Percentiles rank a stretch among this genome's conserved stretches.
Evolutionary conservation across 768 basidiomycete genomes (phyloP).

Genomic region (Lactarius quietus): DNA sequence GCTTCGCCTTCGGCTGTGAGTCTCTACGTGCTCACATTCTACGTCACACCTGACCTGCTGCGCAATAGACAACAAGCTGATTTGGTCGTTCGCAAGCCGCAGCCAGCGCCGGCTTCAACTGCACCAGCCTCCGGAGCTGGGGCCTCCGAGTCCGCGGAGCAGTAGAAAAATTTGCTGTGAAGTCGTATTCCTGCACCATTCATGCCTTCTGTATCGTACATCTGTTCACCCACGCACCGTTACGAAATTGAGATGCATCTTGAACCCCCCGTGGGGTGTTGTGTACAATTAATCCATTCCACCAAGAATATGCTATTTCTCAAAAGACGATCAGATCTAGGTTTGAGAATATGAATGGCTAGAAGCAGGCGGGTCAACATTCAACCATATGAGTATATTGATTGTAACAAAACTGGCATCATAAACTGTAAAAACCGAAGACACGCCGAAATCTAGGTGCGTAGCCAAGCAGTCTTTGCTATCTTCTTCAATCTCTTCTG

Average conservation of each 20-base stretch:
- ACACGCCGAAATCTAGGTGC: slow-evolving; percentile 43
- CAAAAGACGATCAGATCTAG: not conserved
- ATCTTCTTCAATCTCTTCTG: slow-evolving; percentile 80
- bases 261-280: slow-evolving; percentile 3
- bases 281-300: slow-evolving; percentile 11
- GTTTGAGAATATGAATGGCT: not conserved
- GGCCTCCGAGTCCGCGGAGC: slow-evolving; percentile 14
- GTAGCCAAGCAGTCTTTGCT: slow-evolving; percentile 84
- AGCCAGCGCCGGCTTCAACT: slow-evolving; percentile 36
- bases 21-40: slow-evolving; percentile 1
- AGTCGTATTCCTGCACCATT: not conserved
- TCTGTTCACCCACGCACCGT: slow-evolving; percentile 5
- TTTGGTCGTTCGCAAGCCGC: slow-evolving; percentile 57
- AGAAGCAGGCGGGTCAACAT: not conserved
- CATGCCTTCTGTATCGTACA: not conserved
- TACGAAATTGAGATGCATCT: slow-evolving; percentile 16
- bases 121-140: not conserved
- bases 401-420: slow-evolving; percentile 10
- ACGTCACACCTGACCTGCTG: slow-evolving; percentile 1
- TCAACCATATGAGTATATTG: not conserved
- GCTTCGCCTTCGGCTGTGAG: slow-evolving; percentile 81
- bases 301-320: slow-evolving; percentile 10
- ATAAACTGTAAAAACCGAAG: slow-evolving; percentile 4
- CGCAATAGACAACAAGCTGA: slow-evolving; percentile 74
- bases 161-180: slow-evolving; percentile 6